Evolutionary conservation across 257 asterid species (phyloP), one percentile per base, ranked within the genome.

Genomic region (Primulina huaijiensis): DNA sequence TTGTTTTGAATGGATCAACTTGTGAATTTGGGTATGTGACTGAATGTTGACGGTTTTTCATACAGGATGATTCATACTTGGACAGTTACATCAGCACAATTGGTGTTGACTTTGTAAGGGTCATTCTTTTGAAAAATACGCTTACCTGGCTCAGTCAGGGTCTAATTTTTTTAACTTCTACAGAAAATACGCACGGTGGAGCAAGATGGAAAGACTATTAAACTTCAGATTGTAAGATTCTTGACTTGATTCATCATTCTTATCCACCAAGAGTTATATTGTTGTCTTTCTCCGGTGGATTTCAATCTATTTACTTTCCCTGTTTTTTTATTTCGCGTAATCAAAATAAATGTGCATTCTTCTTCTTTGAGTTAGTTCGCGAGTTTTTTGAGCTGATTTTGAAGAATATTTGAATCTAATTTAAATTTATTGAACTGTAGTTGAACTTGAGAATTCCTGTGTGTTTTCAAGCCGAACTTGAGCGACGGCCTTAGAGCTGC

Each of bases 101-200:
- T 77, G 96, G 97, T 74, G 97, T 90, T n/a, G 97, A 90, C 82
- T 90, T 90, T 81, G 97, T 90, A 82, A 90, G 96, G 16, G 73
- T 72, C 66, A 9, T 19, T 21, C 23, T 66, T 21, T 55, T 8
- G 2, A 12, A 23, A 8, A 23, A 17, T 64, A 17, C 6, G 75
- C 25, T 55, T 55, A 6, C 60, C 57, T 34, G 55, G 14, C 34
- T 63, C 40, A 64, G 6, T n/a, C 29, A 31, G n/a, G 37, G 63
- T 25, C 46, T 60, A 57, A 65, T 55, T 71, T 50, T 37, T 66
- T 72, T 60, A 34, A 62, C 35, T 64, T 67, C 73, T 76, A 62
- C 84, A 90, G 97, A 90, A 90, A 90, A 90, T 90, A 72, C 94
- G 97, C 14, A 90, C 97, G 0, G 94, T 90, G 78, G 97, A 90